Percentiles rank a stretch among this genome's conserved stretches.
Conservation (phyloP, 805 yeast genomes). For the Kodamaea hsintzibuensis region DNA sequence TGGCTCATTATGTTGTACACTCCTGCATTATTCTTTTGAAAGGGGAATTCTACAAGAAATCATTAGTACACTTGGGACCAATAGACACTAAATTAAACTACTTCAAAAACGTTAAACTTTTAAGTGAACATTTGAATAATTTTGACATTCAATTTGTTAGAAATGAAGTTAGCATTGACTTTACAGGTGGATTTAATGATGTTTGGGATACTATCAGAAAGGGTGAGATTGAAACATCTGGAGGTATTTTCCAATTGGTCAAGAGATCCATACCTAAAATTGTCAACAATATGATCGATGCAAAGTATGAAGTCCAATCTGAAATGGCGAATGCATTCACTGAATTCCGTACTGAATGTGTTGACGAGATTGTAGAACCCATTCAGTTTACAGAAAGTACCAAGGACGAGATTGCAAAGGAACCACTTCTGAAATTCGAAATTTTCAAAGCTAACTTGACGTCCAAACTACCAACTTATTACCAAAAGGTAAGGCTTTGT, state of each 20-base stretch:
- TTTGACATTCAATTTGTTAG: slow-evolving; percentile 80
- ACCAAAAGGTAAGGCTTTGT: slow-evolving; percentile 20
- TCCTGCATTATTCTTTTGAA: slow-evolving; percentile 66
- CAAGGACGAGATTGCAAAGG: slow-evolving; percentile 10
- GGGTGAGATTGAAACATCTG: slow-evolving; percentile 33
- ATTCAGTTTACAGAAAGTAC: slow-evolving; percentile 15
- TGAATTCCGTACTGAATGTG: slow-evolving; percentile 57
- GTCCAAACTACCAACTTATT: slow-evolving; percentile 56
- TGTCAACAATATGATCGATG: slow-evolving; percentile 80
- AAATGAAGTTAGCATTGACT: slow-evolving; percentile 75
- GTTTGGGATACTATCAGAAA: slow-evolving; percentile 38
- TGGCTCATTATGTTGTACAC: slow-evolving; percentile 86
- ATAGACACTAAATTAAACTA: slow-evolving; percentile 65
- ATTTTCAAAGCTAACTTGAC: slow-evolving; percentile 52
- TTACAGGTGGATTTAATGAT: slow-evolving; percentile 64
- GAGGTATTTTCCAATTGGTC: slow-evolving; percentile 50
- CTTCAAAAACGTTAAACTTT: slow-evolving; percentile 67
- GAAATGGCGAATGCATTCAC: slow-evolving; percentile 73
- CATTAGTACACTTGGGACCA: slow-evolving; percentile 47
- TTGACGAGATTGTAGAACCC: slow-evolving; percentile 49
- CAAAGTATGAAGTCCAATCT: slow-evolving; percentile 64
- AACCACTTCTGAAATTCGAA: slow-evolving; percentile 32
- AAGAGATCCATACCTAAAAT: slow-evolving; percentile 76
- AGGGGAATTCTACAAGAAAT: slow-evolving; percentile 48
- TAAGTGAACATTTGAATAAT: slow-evolving; percentile 65